These are phyloP conservation scores for Blastomyces gilchristii DNA, from an alignment of 2,329 filamentous ascomycete genomes.

Conservation along the genomic window DNA sequence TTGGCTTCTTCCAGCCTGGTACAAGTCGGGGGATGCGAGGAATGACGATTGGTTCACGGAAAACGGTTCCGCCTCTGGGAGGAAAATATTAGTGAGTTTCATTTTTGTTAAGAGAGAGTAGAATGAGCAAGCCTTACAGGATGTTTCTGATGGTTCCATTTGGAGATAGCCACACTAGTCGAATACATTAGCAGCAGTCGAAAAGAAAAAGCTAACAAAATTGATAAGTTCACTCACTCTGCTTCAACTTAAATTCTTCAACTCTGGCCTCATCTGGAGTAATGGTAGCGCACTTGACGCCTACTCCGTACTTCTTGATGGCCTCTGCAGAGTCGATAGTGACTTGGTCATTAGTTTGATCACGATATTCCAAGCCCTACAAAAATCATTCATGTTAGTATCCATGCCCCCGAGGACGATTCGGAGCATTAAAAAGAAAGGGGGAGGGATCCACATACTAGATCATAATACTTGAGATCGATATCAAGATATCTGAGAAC, in stretches of 20 bases:
- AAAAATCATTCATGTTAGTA: slow-evolving; percentile 9
- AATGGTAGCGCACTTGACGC: slow-evolving; percentile 98
- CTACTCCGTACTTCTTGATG: slow-evolving; percentile 97
- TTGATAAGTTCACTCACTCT: slow-evolving; percentile 56
- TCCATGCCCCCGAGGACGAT: background rate
- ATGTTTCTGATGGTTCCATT: slow-evolving; percentile 74
- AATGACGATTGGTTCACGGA: slow-evolving; percentile 98
- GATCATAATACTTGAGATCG: slow-evolving; percentile 96
- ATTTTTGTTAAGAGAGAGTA: background rate
- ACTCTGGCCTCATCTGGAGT: slow-evolving; percentile 95
- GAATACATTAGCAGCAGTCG: slow-evolving; percentile 14
- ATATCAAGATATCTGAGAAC: slow-evolving; percentile 67
- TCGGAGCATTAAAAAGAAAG: too few relatives aligned
- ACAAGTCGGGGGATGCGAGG: slow-evolving; percentile 85
- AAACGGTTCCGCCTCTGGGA: slow-evolving; percentile 74
- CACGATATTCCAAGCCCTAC: slow-evolving; percentile 78
- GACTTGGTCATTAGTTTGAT: slow-evolving; percentile 93
- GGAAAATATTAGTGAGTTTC: slow-evolving; percentile 17
- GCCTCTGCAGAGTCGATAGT: slow-evolving; percentile 91
- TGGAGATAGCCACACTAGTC: slow-evolving; percentile 86
- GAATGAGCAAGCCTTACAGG: slow-evolving; percentile 36
- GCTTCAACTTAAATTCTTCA: slow-evolving; percentile 96
- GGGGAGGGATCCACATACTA: slow-evolving; percentile 38
- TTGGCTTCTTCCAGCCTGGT: slow-evolving; percentile 96
- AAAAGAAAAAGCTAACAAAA: background rate